phyloP scores from a whole-genome alignment of 306 rosid genomes.

The Geum urbanum region DNA sequence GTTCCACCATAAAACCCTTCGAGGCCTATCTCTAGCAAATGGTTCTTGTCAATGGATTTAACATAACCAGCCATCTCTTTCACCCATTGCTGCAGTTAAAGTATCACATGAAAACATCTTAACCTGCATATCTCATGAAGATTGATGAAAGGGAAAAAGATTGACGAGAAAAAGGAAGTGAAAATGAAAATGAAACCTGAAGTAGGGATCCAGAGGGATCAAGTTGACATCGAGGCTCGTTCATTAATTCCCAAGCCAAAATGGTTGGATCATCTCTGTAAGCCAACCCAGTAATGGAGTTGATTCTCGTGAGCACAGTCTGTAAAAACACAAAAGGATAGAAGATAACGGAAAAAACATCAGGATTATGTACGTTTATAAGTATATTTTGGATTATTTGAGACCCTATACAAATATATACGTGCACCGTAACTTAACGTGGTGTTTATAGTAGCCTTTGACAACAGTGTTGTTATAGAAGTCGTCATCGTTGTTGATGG shows the following conservation, averaged over 20 bases:
- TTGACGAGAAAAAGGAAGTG: background rate
- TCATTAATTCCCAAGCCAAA: slow-evolving; percentile 59
- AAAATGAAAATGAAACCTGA: background rate
- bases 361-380: background rate
- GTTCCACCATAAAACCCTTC: slow-evolving; percentile 70
- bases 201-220: slow-evolving; percentile 45
- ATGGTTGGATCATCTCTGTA: slow-evolving; percentile 47
- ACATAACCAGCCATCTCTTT: slow-evolving; percentile 51
- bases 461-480: slow-evolving; percentile 37
- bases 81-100: slow-evolving; percentile 47
- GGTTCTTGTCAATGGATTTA: slow-evolving; percentile 46
- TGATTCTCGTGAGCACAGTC: slow-evolving; percentile 54
- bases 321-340: background rate
- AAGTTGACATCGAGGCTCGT: slow-evolving; percentile 51
- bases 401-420: background rate
- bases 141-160: background rate
- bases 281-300: slow-evolving; percentile 38
- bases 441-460: slow-evolving; percentile 44
- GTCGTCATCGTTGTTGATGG: slow-evolving; percentile 37
- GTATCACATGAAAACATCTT: background rate
- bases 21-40: slow-evolving; percentile 55
- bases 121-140: background rate
- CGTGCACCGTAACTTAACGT: slow-evolving; percentile 32
- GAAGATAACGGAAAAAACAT: background rate
- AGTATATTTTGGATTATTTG: no score